phyloP scores from a whole-genome alignment of 331 rosid species.

The Stylosanthes scabra region DNA sequence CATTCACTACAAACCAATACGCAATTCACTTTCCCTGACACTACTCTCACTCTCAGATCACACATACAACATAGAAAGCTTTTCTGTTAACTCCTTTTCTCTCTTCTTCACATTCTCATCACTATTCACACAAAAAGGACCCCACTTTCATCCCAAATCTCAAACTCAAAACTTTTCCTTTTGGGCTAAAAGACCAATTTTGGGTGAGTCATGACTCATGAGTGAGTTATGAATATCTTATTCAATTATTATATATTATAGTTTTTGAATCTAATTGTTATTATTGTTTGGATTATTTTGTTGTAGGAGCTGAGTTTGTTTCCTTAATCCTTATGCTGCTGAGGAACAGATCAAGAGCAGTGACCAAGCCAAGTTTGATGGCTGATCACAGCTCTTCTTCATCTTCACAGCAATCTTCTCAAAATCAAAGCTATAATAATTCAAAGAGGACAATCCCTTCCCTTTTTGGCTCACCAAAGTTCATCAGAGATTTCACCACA shows the following conservation, averaged over 20 bases:
- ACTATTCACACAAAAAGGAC: background rate
- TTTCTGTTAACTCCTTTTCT: background rate
- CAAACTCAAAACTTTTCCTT: background rate
- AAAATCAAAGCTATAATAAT: conserved; percentile 37
- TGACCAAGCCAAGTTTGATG: conserved; percentile 81
- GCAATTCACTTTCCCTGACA: conserved; percentile 17
- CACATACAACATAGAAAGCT: background rate
- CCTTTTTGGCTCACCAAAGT: conserved; percentile 71
- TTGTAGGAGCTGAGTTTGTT: conserved; percentile 14
- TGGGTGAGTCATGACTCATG: conserved; percentile 42
- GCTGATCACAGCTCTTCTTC: conserved; percentile 65
- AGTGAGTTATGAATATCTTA: background rate
- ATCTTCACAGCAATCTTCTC: conserved; percentile 52
- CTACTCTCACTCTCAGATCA: conserved; percentile 22
- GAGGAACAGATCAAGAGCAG: conserved; percentile 85
- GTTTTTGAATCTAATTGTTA: conserved; percentile 12
- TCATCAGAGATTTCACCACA: conserved; percentile 64
- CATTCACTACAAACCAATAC: conserved; percentile 22
- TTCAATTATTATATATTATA: background rate
- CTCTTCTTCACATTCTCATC: conserved; percentile 24
- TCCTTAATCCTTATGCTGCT: conserved; percentile 57
- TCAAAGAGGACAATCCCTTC: conserved; percentile 49
- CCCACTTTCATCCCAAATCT: conserved; percentile 7
- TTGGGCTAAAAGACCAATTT: background rate
- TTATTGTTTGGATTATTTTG: conserved; percentile 1